phyloP scores from a whole-genome alignment of 805 yeast genomes.

The Saturnispora quitensis region DNA sequence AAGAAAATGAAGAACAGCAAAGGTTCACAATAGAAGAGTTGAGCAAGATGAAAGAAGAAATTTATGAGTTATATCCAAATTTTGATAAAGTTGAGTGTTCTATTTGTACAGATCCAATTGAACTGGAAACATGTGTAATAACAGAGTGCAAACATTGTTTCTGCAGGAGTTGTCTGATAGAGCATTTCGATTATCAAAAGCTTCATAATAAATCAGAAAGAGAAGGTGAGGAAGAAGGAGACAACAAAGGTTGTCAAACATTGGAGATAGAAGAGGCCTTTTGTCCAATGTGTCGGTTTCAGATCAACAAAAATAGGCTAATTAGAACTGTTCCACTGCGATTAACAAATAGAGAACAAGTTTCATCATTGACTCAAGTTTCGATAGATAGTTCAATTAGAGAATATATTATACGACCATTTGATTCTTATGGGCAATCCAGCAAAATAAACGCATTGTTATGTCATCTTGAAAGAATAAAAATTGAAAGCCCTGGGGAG shows the following conservation, averaged over 20 bases:
- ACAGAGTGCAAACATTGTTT: conserved; percentile 77
- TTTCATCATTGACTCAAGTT: conserved; percentile 8
- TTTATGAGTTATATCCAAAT: conserved; percentile 27
- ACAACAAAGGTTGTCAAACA: not conserved
- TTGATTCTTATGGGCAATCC: conserved; percentile 48
- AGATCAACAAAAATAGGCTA: conserved; percentile 41
- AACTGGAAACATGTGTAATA: conserved; percentile 38
- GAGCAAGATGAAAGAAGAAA: conserved; percentile 20
- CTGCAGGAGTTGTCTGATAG: conserved; percentile 64
- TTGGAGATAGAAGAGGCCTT: conserved; percentile 34
- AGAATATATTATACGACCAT: conserved; percentile 29
- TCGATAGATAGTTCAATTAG: conserved; percentile 7
- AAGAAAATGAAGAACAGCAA: conserved; percentile 20
- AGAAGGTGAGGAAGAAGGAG: not conserved
- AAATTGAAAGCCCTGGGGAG: conserved; percentile 50
- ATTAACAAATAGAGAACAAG: not conserved
- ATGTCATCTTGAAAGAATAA: conserved; percentile 44
- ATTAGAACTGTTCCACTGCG: conserved; percentile 29
- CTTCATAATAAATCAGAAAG: conserved; percentile 3
- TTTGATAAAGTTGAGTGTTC: conserved; percentile 62
- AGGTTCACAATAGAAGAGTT: conserved; percentile 20
- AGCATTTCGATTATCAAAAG: conserved; percentile 61
- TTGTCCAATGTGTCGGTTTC: conserved; percentile 72
- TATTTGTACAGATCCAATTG: conserved; percentile 66
- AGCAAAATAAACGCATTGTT: conserved; percentile 67